A percentile compares a stretch with the other conserved stretches of the same genome.
Evolutionary conservation across 2,329 filamentous ascomycete genomes (phyloP).

Genomic region (Chrysosporium keratinophilum): DNA sequence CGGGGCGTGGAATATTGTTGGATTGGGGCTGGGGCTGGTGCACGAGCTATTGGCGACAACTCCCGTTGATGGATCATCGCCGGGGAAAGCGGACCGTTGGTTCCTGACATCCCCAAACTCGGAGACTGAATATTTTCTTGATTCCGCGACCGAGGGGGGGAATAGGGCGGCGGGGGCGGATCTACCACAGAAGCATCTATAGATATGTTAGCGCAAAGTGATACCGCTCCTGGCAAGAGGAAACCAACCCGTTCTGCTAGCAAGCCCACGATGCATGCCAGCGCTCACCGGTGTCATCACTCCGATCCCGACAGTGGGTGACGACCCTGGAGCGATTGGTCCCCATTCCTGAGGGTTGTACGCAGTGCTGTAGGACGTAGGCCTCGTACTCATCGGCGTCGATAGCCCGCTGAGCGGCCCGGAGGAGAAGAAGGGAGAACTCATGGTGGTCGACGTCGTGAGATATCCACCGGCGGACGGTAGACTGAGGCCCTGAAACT

Average conservation of each 20-base stretch:
- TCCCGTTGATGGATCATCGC: conserved; percentile 8
- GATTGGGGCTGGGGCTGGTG: background rate
- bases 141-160: conserved; percentile 13
- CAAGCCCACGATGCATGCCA: background rate
- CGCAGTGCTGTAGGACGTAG: conserved; percentile 33
- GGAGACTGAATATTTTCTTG: conserved; percentile 10
- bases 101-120: conserved; percentile 5
- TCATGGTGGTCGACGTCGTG: conserved; percentile 22
- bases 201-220: background rate
- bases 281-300: conserved; percentile 2
- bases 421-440: conserved; percentile 30
- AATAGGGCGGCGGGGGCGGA: conserved; percentile 17
- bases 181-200: conserved; percentile 18
- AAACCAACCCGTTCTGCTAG: background rate
- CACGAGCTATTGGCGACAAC: background rate
- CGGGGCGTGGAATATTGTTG: conserved; percentile 9
- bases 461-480: conserved; percentile 18
- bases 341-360: conserved; percentile 44
- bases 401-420: conserved; percentile 21
- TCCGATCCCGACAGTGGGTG: conserved; percentile 12
- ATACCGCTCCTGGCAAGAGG: background rate
- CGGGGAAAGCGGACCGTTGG: conserved; percentile 4
- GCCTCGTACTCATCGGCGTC: conserved; percentile 36
- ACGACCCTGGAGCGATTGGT: conserved; percentile 24
- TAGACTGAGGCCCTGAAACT: conserved; percentile 28